Evolutionary conservation across 306 rosid genomes (phyloP).

Genomic region (Prunus padus): DNA sequence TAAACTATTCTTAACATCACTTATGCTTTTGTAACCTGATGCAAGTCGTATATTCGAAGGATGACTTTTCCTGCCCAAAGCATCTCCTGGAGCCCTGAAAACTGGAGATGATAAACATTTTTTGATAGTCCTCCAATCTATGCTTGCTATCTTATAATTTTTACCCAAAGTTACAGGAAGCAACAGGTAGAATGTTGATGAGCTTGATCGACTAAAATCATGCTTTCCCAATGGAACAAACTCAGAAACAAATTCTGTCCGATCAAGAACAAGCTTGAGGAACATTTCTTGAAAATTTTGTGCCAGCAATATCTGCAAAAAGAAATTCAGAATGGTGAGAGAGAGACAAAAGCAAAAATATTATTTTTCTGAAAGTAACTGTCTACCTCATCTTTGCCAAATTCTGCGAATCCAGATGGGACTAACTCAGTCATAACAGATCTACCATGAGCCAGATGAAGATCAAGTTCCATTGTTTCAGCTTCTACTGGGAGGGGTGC

Average conservation of each 20-base stretch:
- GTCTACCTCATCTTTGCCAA: conserved; percentile 71
- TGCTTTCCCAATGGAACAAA: conserved; percentile 60
- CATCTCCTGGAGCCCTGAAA: conserved; percentile 48
- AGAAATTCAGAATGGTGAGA: not conserved
- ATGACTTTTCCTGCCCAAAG: conserved; percentile 18
- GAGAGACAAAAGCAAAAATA: conserved; percentile 10
- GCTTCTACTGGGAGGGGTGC: conserved; percentile 73
- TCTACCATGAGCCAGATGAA: conserved; percentile 88
- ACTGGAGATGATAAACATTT: conserved; percentile 80
- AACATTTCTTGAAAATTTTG: conserved; percentile 89
- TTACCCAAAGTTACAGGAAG: conserved; percentile 66
- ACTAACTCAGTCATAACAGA: conserved; percentile 65
- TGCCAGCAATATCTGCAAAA: conserved; percentile 70
- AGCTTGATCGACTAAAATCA: conserved; percentile 28
- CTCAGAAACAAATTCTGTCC: conserved; percentile 61
- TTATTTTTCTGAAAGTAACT: not conserved
- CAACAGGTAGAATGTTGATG: conserved; percentile 74
- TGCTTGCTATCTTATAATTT: conserved; percentile 34
- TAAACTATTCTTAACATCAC: conserved; percentile 70
- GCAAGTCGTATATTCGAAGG: conserved; percentile 46
- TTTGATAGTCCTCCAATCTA: conserved; percentile 73
- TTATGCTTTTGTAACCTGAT: conserved; percentile 52
- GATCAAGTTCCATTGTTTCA: conserved; percentile 73
- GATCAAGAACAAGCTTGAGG: conserved; percentile 81
- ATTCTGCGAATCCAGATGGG: conserved; percentile 62